These are phyloP conservation scores for Trematosphaeria pertusa DNA, from an alignment of 2,329 filamentous ascomycete species.

Conservation along the genomic window DNA sequence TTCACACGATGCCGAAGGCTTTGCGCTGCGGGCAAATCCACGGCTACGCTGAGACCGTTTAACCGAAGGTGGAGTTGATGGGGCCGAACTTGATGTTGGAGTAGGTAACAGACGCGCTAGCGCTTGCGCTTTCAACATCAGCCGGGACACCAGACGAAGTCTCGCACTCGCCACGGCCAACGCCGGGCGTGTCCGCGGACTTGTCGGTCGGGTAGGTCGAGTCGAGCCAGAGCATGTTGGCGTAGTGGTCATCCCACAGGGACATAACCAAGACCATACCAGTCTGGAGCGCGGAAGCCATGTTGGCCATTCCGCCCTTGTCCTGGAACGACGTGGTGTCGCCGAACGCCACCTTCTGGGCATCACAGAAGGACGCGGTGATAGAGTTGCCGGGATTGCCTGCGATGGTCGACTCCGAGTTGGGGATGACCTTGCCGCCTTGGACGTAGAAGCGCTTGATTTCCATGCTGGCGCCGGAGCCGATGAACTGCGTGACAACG, in stretches of 20 bases:
- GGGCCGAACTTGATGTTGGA: conserved; percentile 32
- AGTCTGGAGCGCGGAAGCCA: conserved; percentile 22
- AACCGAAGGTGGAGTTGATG: conserved; percentile 25
- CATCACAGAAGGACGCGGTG: conserved; percentile 62
- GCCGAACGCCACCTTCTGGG: conserved; percentile 60
- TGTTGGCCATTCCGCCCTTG: conserved; percentile 50
- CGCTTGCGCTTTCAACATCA: conserved; percentile 22
- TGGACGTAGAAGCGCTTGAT: conserved; percentile 56
- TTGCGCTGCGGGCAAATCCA: no score
- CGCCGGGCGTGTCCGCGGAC: conserved; percentile 14
- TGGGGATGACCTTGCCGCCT: conserved; percentile 53
- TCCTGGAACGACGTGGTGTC: conserved; percentile 60
- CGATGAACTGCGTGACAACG: conserved; percentile 57
- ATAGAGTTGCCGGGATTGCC: conserved; percentile 60
- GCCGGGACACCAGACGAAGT: conserved; percentile 22
- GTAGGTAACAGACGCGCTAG: conserved; percentile 23
- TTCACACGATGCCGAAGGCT: no score
- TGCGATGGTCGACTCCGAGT: conserved; percentile 49
- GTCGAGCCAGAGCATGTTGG: conserved; percentile 76
- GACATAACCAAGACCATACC: conserved; percentile 69
- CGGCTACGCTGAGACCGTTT: neutral
- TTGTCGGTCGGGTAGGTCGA: conserved; percentile 60
- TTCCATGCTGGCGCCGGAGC: conserved; percentile 51
- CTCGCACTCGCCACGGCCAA: conserved; percentile 22
- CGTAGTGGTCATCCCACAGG: conserved; percentile 66